phyloP scores from a whole-genome alignment of 2,329 filamentous ascomycete species.

The Curvularia spicifera region DNA sequence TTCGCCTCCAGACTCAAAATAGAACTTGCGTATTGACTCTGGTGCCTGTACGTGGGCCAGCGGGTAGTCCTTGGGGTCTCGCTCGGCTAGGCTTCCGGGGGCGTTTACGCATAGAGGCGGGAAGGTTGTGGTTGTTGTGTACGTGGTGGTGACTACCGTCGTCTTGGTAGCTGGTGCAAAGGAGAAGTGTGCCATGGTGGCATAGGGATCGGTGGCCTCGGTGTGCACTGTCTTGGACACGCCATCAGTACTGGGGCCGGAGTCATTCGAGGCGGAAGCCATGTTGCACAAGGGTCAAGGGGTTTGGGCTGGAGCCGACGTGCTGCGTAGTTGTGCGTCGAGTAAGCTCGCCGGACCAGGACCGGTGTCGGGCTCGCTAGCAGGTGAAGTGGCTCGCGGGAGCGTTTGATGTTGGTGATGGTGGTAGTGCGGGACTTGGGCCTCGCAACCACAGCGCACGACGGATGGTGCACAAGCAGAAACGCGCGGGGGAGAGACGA shows the following conservation, averaged over 20 bases:
- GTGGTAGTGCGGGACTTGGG: conserved; percentile 12
- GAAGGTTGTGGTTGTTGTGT: conserved; percentile 81
- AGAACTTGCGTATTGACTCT: conserved; percentile 75
- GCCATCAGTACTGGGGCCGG: conserved; percentile 34
- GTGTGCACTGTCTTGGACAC: conserved; percentile 34
- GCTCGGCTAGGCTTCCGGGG: conserved; percentile 70
- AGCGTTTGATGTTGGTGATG: conserved; percentile 11
- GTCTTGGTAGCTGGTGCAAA: conserved; percentile 69
- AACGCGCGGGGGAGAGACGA: conserved; percentile 11
- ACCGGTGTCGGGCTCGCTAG: conserved; percentile 5
- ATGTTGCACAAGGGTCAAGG: conserved; percentile 30
- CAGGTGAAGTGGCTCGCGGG: conserved; percentile 9
- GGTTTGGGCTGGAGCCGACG: not conserved
- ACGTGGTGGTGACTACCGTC: conserved; percentile 84
- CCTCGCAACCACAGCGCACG: conserved; percentile 19
- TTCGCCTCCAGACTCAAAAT: conserved; percentile 70
- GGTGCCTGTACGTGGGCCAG: conserved; percentile 84
- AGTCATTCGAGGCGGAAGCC: conserved; percentile 37
- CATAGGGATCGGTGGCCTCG: conserved; percentile 40
- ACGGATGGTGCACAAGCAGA: conserved; percentile 12
- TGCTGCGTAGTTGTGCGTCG: not conserved
- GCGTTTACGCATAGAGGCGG: conserved; percentile 82
- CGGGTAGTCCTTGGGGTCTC: conserved; percentile 90
- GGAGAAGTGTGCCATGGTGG: conserved; percentile 64
- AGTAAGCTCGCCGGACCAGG: not conserved